These are phyloP conservation scores for Starmerella powellii DNA, from an alignment of 805 yeast genomes.

Conservation along the genomic window DNA sequence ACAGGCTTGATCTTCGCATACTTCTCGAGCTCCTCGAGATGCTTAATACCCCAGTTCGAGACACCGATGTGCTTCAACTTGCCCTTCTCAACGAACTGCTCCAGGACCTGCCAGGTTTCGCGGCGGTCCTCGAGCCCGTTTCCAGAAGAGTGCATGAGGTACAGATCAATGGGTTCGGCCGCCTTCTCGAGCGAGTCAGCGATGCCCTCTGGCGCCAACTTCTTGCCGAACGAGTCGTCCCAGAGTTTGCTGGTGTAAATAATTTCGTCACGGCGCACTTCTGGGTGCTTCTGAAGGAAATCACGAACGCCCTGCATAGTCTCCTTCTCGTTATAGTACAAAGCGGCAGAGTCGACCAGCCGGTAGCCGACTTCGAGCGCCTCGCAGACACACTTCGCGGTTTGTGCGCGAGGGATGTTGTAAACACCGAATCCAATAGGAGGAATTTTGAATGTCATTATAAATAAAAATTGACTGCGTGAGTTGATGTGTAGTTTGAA, in stretches of 20 bases:
- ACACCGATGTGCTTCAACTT: slow-evolving; percentile 47
- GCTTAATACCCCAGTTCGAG: slow-evolving; percentile 48
- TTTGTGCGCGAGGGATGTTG: slow-evolving; percentile 19
- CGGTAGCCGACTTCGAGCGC: slow-evolving; percentile 58
- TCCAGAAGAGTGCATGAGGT: slow-evolving; percentile 41
- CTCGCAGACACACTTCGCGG: slow-evolving; percentile 34
- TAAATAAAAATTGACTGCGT: not conserved
- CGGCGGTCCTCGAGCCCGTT: slow-evolving; percentile 28
- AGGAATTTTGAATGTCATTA: slow-evolving; percentile 16
- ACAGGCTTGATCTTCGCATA: slow-evolving; percentile 37
- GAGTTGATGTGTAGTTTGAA: not conserved
- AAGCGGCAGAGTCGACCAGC: slow-evolving; percentile 60
- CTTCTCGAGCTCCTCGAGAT: slow-evolving; percentile 43
- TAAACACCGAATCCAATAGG: slow-evolving; percentile 26
- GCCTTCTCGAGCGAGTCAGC: slow-evolving; percentile 42
- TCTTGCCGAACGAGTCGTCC: slow-evolving; percentile 54
- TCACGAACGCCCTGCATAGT: slow-evolving; percentile 46
- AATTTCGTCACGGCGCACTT: slow-evolving; percentile 41
- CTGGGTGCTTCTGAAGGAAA: slow-evolving; percentile 39
- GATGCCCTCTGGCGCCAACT: slow-evolving; percentile 47
- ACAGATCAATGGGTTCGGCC: slow-evolving; percentile 56
- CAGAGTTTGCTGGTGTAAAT: slow-evolving; percentile 59
- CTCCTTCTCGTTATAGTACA: slow-evolving; percentile 53
- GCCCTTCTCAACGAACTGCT: slow-evolving; percentile 43
- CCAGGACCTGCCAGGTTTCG: slow-evolving; percentile 44